Base-by-base conservation (phyloP, 2,329 filamentous ascomycete genomes). In the Dactylellina haptotyla region DNA sequence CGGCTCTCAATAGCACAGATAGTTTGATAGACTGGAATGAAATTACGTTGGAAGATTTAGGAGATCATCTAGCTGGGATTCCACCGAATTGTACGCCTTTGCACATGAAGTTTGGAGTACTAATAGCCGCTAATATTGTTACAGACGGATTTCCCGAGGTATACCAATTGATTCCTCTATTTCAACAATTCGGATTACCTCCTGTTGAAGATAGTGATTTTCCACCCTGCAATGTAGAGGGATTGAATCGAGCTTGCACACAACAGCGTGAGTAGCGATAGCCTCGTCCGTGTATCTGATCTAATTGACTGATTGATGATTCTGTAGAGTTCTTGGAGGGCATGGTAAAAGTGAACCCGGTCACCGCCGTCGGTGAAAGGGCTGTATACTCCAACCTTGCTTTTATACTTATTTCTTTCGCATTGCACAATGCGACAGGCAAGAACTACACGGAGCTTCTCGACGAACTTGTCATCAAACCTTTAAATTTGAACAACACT, bases 321-420 rank as follows among this genome's bases (percentile, higher is more conserved):
- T 20, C 16, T 20, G 5, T 41, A 82, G 81, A 81, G 20, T 74
- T 81, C 0, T 50, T 83, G 0, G 8, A 77, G 0, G 80, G 79
- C 2, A 78, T 83, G 76, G 77, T 70, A 16, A 67, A 65, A 1
- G 76, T 76, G 9, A 77, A 80, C 32, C 81, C 80, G 0, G 77
- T 81, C 16, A 76, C 78, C 0, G 43, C 79, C 9, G 61, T 1
- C 77, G 78, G 1, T 78, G 79, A 59, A 77, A 80, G 2, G 78
- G 79, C 83, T 0, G 78, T 80, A 0, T 84, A 84, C 71, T 83
- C 82, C 3, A 83, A 81, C 58, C 75, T 82, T 14, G 81, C 81
- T 0, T 84, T 82, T 64, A 78, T 78, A 12, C 51, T 83, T 4
- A 78, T 82, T 26, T 77, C 78, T 3, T 77, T 82, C 51, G 81